Base-by-base conservation (phyloP, 2,329 filamentous ascomycete genomes). In the Geosmithia morbida region DNA sequence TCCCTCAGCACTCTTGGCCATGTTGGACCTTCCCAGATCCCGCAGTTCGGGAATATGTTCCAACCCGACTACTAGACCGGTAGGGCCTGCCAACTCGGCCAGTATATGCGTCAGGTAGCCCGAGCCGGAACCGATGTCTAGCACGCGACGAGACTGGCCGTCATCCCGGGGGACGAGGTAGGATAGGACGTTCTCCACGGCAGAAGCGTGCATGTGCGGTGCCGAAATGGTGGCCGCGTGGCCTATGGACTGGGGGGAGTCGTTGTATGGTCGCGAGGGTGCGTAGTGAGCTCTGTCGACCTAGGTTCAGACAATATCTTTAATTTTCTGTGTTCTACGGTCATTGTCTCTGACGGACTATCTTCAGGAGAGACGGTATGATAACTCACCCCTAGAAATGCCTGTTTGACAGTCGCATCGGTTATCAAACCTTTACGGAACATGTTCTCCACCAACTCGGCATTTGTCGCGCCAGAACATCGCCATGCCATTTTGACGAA, bases 241-340 rank as follows among this genome's bases (percentile, higher is more conserved):
- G 51, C 75, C 74, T 62, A 79, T 77, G 50, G 65, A 55, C 52
- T 79, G 74, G 0, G 74, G 75, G 0, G 65, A 67, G 62, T 79
- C 75, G 48, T 70, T 61, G 60, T 97, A 97, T 2, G 92, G 79
- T 10, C 62, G 62, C 0, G 64, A 58, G 3, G 86, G 85, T 14
- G 85, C 77, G 66, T 90, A 97, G 65, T 97, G 77, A 0, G 77
- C 88, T 51, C 92, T 79, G 64, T 98, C 90, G 59, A 97, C 87
- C 82, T 88, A 18, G 3, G 7, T 11, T 39, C 13, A 37, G 11
- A 11, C 33, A 13, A 37, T 26, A 26, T 4, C 8, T 26, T 26
- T 26, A 4, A 26, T 26, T 5, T 26, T 26, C 17, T 40, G n/a
- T n/a, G n/a, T n/a, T n/a, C n/a, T n/a, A n/a, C n/a, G n/a, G n/a